A percentile compares a stretch with the other conserved stretches of the same genome.
phyloP scores from a whole-genome alignment of 306 rosid species.

The Hylodesmum podocarpum region DNA sequence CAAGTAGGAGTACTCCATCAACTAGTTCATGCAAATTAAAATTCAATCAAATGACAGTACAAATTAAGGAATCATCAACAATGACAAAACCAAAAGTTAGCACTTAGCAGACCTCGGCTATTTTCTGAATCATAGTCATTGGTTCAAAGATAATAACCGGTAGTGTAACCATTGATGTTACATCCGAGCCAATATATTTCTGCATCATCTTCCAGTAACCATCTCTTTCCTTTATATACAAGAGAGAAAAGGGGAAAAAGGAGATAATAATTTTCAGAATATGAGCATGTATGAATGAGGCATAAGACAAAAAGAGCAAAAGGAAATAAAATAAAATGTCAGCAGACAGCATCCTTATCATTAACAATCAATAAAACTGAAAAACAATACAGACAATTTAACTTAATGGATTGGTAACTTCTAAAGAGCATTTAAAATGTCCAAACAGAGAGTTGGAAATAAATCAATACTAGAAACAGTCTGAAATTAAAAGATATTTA shows the following conservation, averaged over 20 bases:
- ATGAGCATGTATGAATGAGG: slow-evolving; percentile 8
- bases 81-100: slow-evolving; percentile 6
- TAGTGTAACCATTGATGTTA: slow-evolving; percentile 87
- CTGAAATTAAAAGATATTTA: background rate
- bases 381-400: slow-evolving; percentile 4
- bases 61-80: slow-evolving; percentile 1
- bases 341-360: background rate
- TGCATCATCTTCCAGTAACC: slow-evolving; percentile 99
- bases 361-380: background rate
- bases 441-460: background rate
- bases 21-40: slow-evolving; percentile 46
- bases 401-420: background rate
- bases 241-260: slow-evolving; percentile 5
- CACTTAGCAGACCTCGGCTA: slow-evolving; percentile 82
- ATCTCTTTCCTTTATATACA: slow-evolving; percentile 69
- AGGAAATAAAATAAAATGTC: background rate
- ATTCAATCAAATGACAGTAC: slow-evolving; percentile 10
- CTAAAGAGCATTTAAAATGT: background rate
- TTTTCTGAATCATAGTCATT: slow-evolving; percentile 94
- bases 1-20: slow-evolving; percentile 92
- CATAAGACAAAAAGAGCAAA: background rate
- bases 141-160: slow-evolving; percentile 94
- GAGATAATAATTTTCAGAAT: slow-evolving; percentile 2
- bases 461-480: background rate
- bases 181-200: slow-evolving; percentile 75